phyloP scores from a whole-genome alignment of 306 rosid species.

The Acacia confusa region DNA sequence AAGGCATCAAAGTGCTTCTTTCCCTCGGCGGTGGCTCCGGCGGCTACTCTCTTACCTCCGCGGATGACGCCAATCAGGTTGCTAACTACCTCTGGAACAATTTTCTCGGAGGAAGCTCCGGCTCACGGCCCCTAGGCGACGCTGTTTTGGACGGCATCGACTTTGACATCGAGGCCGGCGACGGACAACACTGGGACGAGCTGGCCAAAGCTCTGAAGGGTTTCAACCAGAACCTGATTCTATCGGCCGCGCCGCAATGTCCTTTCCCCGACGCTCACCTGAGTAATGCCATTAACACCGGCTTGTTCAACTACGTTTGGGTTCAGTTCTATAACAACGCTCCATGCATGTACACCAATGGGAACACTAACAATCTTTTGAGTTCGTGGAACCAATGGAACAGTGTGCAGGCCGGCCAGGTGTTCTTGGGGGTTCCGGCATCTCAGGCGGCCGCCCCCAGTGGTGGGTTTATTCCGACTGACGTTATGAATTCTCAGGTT shows the following conservation, averaged over 20 bases:
- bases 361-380: background rate
- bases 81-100: background rate
- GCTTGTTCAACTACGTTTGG: background rate
- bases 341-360: background rate
- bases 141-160: background rate
- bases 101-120: background rate
- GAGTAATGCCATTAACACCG: background rate
- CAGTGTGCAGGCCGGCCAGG: background rate
- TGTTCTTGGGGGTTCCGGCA: background rate
- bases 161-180: background rate
- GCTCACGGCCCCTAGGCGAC: background rate
- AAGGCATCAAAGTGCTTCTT: background rate
- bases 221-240: background rate
- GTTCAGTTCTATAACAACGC: background rate
- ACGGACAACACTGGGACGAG: background rate
- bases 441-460: background rate
- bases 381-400: background rate
- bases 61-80: background rate
- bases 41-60: background rate
- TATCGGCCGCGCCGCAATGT: background rate
- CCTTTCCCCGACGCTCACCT: background rate
- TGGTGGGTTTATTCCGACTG: background rate
- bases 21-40: background rate
- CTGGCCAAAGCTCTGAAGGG: background rate
- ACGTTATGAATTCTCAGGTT: background rate